Base-by-base conservation (phyloP, 2,329 filamentous ascomycete genomes). In the Ophiostoma angusticollis region DNA sequence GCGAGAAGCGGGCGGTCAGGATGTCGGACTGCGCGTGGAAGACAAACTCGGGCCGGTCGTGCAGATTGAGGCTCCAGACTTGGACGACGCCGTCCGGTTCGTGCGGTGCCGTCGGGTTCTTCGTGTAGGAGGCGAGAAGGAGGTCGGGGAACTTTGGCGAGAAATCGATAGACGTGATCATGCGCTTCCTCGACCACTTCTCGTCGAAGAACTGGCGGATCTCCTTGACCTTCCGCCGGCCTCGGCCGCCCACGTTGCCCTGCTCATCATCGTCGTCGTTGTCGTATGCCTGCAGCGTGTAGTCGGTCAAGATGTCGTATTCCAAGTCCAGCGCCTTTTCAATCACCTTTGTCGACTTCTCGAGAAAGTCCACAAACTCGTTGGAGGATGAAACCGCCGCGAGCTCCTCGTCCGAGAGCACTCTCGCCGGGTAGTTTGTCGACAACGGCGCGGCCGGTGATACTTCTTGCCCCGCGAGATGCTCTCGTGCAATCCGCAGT, bases 21-120 rank as follows among this genome's bases (percentile, higher is more conserved):
- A 98, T 85, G 59, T 98, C 91, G 31, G 87, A 95, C 45, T 93
- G 89, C 9, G 89, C 87, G 52, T 94, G 87, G 58, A 98, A 95
- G 42, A 93, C 80, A 60, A 94, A 96, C 66, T 98, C 91, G 1
- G 91, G 86, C 22, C 91, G 78, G 50, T 91, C 84, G 51, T 93
- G 87, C 57, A 96, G 79, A 58, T 96, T 87, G 53, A 86, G 72
- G 55, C 95, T 98, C 93, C 93, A 98, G 24, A 98, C 80, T 57
- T 95, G 87, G 23, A 98, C 80, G 31, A 98, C 71, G 19, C 91
- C 91, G 53, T 93, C 84, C 9, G 87, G 86, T 49, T 95, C 87
- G 54, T 94, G 85, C 22, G 89, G 89, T 14, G 91, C 87, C 7
- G 89, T 84, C 5, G 89, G 85, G 55, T 95, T 95, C 63, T 96